Evolutionary conservation across 176 grass and related monocot genomes (phyloP).

Genomic region (Oryza officinalis): DNA sequence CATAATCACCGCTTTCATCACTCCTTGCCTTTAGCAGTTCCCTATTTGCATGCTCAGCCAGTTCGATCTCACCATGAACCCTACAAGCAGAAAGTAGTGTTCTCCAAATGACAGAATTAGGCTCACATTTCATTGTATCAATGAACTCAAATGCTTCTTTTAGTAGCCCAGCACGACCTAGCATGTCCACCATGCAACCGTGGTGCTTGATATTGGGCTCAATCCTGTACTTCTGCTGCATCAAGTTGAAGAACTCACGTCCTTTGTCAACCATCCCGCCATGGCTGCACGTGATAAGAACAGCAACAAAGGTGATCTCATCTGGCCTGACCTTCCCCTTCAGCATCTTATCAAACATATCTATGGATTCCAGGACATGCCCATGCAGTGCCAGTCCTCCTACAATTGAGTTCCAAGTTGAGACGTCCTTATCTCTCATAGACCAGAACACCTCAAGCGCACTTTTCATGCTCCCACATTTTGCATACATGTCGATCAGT

Average conservation of each 20-base stretch:
- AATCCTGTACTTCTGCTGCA: slow-evolving; percentile 68
- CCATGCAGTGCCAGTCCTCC: slow-evolving; percentile 76
- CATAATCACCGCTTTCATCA: slow-evolving; percentile 77
- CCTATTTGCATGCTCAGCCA: slow-evolving; percentile 61
- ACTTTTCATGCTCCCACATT: slow-evolving; percentile 69
- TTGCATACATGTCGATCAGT: slow-evolving; percentile 81
- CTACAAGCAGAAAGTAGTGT: slow-evolving; percentile 79
- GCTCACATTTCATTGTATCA: slow-evolving; percentile 65
- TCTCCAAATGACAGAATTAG: slow-evolving; percentile 84
- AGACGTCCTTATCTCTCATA: slow-evolving; percentile 69
- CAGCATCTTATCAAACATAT: slow-evolving; percentile 70
- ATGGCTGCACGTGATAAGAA: slow-evolving; percentile 80
- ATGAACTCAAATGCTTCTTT: slow-evolving; percentile 85
- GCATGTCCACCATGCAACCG: slow-evolving; percentile 86
- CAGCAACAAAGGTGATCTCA: slow-evolving; percentile 82
- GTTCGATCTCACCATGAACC: slow-evolving; percentile 70
- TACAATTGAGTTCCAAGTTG: slow-evolving; percentile 88
- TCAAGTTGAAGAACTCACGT: slow-evolving; percentile 61
- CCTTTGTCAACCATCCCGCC: slow-evolving; percentile 67
- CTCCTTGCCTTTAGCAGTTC: slow-evolving; percentile 58
- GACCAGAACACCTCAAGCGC: slow-evolving; percentile 55
- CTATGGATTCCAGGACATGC: slow-evolving; percentile 47
- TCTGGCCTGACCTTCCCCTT: slow-evolving; percentile 58
- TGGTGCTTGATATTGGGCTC: slow-evolving; percentile 82
- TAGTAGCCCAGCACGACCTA: slow-evolving; percentile 73